A percentile compares a stretch with the other conserved stretches of the same genome.
Evolutionary conservation across 2,329 filamentous ascomycete species (phyloP).

Genomic region (Albifimbria verrucaria): DNA sequence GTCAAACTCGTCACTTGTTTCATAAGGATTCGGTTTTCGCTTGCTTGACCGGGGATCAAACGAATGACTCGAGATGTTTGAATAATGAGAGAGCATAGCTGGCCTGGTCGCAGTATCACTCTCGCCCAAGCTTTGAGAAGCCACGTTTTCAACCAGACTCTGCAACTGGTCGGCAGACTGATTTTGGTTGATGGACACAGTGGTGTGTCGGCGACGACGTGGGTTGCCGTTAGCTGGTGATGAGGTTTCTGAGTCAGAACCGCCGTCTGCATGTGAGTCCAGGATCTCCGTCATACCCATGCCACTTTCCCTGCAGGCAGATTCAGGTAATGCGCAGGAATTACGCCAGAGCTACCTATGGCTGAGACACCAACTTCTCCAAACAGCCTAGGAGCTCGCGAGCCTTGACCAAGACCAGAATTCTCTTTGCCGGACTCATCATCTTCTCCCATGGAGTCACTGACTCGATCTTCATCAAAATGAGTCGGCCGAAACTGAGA

Average conservation of each 20-base stretch:
- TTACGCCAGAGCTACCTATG: constrained; percentile 49
- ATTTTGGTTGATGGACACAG: constrained; percentile 36
- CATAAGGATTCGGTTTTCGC: constrained; percentile 46
- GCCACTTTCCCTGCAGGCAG: constrained; percentile 41
- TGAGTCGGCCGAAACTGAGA: constrained; percentile 49
- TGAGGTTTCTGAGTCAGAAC: constrained; percentile 40
- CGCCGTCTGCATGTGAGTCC: constrained; percentile 39
- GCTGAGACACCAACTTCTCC: constrained; percentile 54
- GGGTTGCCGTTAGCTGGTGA: constrained; percentile 22
- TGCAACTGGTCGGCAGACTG: constrained; percentile 48
- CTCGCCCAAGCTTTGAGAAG: constrained; percentile 54
- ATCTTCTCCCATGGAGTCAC: constrained; percentile 46
- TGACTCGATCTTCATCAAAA: constrained; percentile 35
- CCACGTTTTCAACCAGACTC: constrained; percentile 48
- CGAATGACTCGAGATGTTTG: constrained; percentile 21
- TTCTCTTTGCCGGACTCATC: constrained; percentile 76
- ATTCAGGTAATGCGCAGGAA: constrained; percentile 47
- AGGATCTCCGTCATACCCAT: constrained; percentile 37
- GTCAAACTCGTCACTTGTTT: constrained; percentile 52
- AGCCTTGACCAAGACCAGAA: constrained; percentile 58
- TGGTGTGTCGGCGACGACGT: constrained; percentile 18
- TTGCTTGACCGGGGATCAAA: constrained; percentile 50
- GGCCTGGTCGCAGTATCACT: constrained; percentile 28
- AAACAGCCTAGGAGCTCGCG: constrained; percentile 43
- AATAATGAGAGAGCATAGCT: constrained; percentile 2